Base-by-base conservation (phyloP, 1,284 basidiomycete species). In the Tranzscheliella williamsii region DNA sequence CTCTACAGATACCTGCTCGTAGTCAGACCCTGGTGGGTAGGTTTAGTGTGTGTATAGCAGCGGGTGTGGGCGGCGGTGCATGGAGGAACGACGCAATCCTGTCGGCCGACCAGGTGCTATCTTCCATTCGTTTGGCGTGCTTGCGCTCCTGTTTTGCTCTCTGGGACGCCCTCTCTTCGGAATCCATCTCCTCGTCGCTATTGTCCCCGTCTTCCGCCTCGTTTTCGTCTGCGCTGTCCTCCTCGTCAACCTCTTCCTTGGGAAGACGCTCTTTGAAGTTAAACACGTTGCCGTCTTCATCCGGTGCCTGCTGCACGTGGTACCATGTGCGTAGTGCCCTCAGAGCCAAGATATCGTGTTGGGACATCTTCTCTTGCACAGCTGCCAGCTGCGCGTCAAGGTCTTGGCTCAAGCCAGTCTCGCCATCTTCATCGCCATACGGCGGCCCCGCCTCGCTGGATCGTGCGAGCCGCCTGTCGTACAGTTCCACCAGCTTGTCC, bases 241-340 rank as follows among this genome's bases (percentile, higher is more conserved):
- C 61, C 5, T 44, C 52, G 17, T 62, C 69, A 2, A 43, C 60
- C 5, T 56, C 38, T 24, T 41, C 40, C 16, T 43, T 38, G 4
- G 56, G 50, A 1, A 71, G 37, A 4, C 64, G 56, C 38, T 58
- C 65, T 18, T 48, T 45, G 18, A 64, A 48, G 29, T 64, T 69
- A n/a, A 62, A 46, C 9, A 55, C 50, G 31, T 69, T 63, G 29
- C 69, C 69, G 24, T 66, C 66, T 18, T 56, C 55, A 33, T 68
- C 65, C 1, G 69, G 62, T 23, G 66, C 69, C 24, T 69, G 43
- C 13, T 64, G 48, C 6, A 64, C 30, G 34, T 71, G 69, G 23
- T 69, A 69, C 66, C 66, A 71, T 6, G 55, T 51, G 2, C 69
- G 55, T 17, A 69, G 37, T 20, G 66, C 55, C 21, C 53, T 35